These are phyloP conservation scores for Chlorella ohadii DNA, from an alignment of 139 green algal genomes.

Conservation along the genomic window DNA sequence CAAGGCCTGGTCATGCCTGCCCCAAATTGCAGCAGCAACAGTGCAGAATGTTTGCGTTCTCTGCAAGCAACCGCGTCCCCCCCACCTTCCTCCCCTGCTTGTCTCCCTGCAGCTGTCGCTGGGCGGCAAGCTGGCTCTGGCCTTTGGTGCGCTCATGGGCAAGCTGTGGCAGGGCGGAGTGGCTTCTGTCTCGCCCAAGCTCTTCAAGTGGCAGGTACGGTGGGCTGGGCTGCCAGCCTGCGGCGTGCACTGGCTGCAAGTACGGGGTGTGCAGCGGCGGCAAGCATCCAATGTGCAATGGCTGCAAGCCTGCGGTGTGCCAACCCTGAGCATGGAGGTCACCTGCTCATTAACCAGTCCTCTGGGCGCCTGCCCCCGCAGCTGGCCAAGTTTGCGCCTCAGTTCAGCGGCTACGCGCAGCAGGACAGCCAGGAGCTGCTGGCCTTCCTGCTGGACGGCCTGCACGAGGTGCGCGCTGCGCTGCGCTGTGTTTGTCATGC, in stretches of 20 bases:
- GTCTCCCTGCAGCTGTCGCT: slow-evolving; percentile 39
- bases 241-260: too few species aligned
- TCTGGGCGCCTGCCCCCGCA: slow-evolving; percentile 23
- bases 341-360: too few species aligned
- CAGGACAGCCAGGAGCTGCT: slow-evolving; percentile 95
- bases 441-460: slow-evolving; percentile 94
- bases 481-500: neutral
- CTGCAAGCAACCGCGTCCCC: neutral
- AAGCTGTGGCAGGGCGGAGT: slow-evolving; percentile 84
- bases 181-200: slow-evolving; percentile 57
- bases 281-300: too few species aligned
- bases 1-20: too few species aligned
- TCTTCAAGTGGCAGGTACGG: slow-evolving; percentile 77
- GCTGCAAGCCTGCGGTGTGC: too few species aligned
- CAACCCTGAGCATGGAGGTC: too few species aligned
- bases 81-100: slow-evolving; percentile 78
- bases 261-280: too few species aligned
- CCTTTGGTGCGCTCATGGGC: slow-evolving; percentile 86
- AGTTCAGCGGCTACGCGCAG: slow-evolving; percentile 95
- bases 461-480: slow-evolving; percentile 66
- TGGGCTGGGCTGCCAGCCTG: too few species aligned
- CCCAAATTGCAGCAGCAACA: too few species aligned
- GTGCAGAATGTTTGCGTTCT: too few species aligned
- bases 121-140: slow-evolving; percentile 90
- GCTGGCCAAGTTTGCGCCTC: slow-evolving; percentile 88